Conservation (phyloP, 257 asterid species). For the Linaria vulgaris region DNA sequence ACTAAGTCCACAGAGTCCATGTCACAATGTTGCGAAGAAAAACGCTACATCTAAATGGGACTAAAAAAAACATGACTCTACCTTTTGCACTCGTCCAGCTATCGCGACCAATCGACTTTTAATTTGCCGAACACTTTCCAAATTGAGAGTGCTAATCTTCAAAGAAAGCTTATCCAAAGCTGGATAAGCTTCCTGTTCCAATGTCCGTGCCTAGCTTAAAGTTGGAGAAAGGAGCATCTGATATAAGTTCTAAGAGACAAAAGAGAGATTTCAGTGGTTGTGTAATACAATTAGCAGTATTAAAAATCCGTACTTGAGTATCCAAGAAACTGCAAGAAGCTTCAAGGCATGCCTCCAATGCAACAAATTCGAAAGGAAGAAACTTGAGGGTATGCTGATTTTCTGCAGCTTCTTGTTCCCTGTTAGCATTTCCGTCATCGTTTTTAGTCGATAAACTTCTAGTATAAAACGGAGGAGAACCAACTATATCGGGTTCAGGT, state of each 20-base stretch:
- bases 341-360: slow-evolving; percentile 86
- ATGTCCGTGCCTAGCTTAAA: slow-evolving; percentile 53
- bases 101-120: slow-evolving; percentile 85
- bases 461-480: slow-evolving; percentile 32
- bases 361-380: slow-evolving; percentile 89
- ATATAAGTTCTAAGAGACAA: background rate
- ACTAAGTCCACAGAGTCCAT: too few species aligned
- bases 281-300: background rate
- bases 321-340: slow-evolving; percentile 90
- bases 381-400: slow-evolving; percentile 55
- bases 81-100: slow-evolving; percentile 91
- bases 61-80: too few species aligned
- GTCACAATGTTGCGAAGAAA: too few species aligned
- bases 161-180: slow-evolving; percentile 77
- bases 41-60: too few species aligned
- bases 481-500: slow-evolving; percentile 33
- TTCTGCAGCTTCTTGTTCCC: slow-evolving; percentile 40
- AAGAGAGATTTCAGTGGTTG: background rate
- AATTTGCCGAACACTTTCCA: slow-evolving; percentile 81
- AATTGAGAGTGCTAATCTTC: slow-evolving; percentile 72
- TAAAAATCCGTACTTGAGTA: slow-evolving; percentile 45
- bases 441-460: slow-evolving; percentile 32
- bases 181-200: slow-evolving; percentile 85
- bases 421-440: slow-evolving; percentile 37
- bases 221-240: background rate